Evolutionary conservation across 768 basidiomycete genomes (phyloP).

Genomic region (Russula ochroleuca): DNA sequence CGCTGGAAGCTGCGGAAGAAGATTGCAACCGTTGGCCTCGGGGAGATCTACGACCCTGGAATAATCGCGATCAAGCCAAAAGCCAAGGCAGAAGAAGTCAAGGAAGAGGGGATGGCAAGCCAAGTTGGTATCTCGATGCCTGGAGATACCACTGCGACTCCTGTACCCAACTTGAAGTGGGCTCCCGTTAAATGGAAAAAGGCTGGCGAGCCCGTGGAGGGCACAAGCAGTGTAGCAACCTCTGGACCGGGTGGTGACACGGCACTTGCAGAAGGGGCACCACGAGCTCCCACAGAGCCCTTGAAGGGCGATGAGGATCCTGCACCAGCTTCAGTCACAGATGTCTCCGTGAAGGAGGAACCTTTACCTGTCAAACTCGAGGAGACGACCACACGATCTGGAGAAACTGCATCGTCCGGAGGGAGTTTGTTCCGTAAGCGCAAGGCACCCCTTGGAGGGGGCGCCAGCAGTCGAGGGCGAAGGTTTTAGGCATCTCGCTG

Average conservation of each 20-base stretch:
- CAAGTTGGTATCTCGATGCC: neutral
- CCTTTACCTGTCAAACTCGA: constrained; percentile 18
- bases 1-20: constrained; percentile 69
- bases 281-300: neutral
- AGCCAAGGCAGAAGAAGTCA: constrained; percentile 48
- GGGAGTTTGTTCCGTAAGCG: constrained; percentile 27
- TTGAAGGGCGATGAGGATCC: neutral
- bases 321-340: neutral
- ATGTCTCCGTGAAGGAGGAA: constrained; percentile 13
- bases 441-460: constrained; percentile 22
- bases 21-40: constrained; percentile 54
- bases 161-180: constrained; percentile 25
- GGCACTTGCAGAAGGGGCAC: neutral
- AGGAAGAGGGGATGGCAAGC: constrained; percentile 10
- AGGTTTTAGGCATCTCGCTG: constrained; percentile 8
- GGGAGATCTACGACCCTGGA: constrained; percentile 80
- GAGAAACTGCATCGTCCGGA: neutral
- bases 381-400: neutral
- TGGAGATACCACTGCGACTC: constrained; percentile 8
- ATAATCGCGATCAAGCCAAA: constrained; percentile 61
- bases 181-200: constrained; percentile 26
- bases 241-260: neutral
- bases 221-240: neutral
- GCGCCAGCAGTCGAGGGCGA: constrained; percentile 19
- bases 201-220: constrained; percentile 12